phyloP scores from a whole-genome alignment of 805 yeast genomes.

The Metschnikowia chrysomelidarum region DNA sequence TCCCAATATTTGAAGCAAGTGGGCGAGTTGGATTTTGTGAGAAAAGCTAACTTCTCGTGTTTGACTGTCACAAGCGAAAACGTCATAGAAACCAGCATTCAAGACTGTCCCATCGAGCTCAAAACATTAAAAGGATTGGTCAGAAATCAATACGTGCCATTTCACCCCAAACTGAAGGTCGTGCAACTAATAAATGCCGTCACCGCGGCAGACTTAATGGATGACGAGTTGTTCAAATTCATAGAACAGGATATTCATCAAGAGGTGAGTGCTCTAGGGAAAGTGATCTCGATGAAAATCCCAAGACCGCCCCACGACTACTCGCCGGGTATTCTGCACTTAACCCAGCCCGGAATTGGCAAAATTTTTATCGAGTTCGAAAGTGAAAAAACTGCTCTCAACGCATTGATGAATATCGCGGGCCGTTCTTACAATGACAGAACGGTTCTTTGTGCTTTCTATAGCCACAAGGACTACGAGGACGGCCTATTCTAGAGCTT shows the following conservation, averaged over 20 bases:
- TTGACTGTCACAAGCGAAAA: constrained; percentile 19
- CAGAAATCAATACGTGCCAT: constrained; percentile 33
- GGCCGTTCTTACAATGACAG: constrained; percentile 71
- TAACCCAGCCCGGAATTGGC: constrained; percentile 60
- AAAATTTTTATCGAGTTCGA: constrained; percentile 68
- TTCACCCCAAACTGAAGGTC: constrained; percentile 47
- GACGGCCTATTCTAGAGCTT: constrained; percentile 28
- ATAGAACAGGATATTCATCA: constrained; percentile 50
- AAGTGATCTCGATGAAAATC: constrained; percentile 51
- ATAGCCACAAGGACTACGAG: constrained; percentile 58
- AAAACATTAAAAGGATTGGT: constrained; percentile 38
- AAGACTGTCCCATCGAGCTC: constrained; percentile 36
- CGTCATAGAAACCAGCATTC: constrained; percentile 29
- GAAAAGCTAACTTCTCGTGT: constrained; percentile 34
- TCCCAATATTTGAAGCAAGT: constrained; percentile 13
- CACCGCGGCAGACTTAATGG: constrained; percentile 60
- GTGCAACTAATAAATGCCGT: constrained; percentile 66
- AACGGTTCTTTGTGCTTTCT: constrained; percentile 61
- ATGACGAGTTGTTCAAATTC: constrained; percentile 46
- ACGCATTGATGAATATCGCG: constrained; percentile 57
- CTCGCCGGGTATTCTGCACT: constrained; percentile 39
- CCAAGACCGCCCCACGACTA: constrained; percentile 58
- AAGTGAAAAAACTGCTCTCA: constrained; percentile 46
- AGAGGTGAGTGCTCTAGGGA: constrained; percentile 52
- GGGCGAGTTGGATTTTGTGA: constrained; percentile 17